These are phyloP conservation scores for Phytophthora sp. DNA, from an alignment of 352 stramenopile species.

Conservation along the genomic window DNA sequence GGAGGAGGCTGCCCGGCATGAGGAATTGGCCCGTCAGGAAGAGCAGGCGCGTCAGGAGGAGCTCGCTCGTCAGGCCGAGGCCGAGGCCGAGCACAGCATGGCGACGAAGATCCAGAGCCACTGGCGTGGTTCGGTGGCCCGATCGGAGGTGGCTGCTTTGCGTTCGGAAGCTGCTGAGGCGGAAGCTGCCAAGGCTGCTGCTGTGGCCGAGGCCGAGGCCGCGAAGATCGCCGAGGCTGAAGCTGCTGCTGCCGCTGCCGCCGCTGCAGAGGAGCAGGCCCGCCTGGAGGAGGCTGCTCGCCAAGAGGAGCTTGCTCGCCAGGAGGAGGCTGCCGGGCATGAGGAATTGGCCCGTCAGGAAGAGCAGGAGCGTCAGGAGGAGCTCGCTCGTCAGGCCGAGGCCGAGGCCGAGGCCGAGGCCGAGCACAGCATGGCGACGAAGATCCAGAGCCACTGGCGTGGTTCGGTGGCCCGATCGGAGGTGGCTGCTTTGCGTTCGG, in stretches of 20 bases:
- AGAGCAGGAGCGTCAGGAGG: constrained; percentile 11
- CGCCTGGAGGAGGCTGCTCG: constrained; percentile 13
- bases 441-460: constrained; percentile 43
- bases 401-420: neutral
- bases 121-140: constrained; percentile 25
- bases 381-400: neutral
- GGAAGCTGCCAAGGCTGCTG: neutral
- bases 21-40: constrained; percentile 2
- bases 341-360: constrained; percentile 1
- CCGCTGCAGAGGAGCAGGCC: neutral
- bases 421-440: constrained; percentile 25
- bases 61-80: constrained; percentile 2
- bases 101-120: constrained; percentile 36
- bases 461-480: constrained; percentile 13
- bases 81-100: constrained; percentile 13
- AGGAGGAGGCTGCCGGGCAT: neutral
- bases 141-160: constrained; percentile 1
- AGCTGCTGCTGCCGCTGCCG: neutral
- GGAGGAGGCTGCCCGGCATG: neutral
- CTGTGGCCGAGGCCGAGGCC: neutral
- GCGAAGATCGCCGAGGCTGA: neutral
- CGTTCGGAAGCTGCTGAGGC: neutral
- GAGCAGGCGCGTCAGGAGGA: constrained; percentile 9
- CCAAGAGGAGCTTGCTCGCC: neutral
- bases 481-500: constrained; percentile 5